Evolutionary conservation across 2,329 filamentous ascomycete genomes (phyloP).

Genomic region (Epichloe typhina): DNA sequence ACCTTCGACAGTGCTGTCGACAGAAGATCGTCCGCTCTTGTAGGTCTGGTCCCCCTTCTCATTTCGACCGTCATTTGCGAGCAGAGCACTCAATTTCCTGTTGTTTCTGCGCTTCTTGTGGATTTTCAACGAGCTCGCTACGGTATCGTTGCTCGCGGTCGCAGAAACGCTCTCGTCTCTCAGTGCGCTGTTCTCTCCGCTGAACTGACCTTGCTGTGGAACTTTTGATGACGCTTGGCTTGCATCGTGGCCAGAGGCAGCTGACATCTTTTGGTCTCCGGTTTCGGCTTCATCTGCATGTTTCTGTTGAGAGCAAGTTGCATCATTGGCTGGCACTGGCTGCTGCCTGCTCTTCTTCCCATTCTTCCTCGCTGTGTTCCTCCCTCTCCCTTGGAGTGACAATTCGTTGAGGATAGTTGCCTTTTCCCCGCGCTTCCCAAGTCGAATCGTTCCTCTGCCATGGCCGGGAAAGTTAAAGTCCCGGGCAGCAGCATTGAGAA

Average conservation of each 20-base stretch:
- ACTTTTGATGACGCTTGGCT: background rate
- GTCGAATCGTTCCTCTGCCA: constrained; percentile 1
- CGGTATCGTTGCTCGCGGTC: background rate
- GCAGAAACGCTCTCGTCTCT: background rate
- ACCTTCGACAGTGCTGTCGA: background rate
- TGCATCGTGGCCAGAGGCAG: background rate
- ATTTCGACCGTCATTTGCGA: background rate
- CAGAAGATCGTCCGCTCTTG: background rate
- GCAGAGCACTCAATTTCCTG: background rate
- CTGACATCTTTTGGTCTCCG: background rate
- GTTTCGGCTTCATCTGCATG: background rate
- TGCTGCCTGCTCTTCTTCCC: background rate
- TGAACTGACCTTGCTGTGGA: background rate
- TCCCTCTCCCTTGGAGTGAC: background rate
- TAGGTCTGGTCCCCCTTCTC: background rate
- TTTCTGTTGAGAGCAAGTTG: background rate
- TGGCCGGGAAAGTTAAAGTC: background rate
- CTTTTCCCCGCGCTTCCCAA: background rate
- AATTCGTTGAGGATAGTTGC: background rate
- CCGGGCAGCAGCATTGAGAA: background rate
- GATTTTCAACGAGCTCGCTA: background rate
- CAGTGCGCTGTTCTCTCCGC: background rate
- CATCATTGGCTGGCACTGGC: background rate
- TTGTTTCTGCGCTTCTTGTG: background rate
- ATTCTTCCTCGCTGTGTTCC: background rate